Percentiles rank a stretch among this genome's conserved stretches.
Conservation (phyloP, 768 basidiomycete genomes). For the Rhizopogon roseolus region DNA sequence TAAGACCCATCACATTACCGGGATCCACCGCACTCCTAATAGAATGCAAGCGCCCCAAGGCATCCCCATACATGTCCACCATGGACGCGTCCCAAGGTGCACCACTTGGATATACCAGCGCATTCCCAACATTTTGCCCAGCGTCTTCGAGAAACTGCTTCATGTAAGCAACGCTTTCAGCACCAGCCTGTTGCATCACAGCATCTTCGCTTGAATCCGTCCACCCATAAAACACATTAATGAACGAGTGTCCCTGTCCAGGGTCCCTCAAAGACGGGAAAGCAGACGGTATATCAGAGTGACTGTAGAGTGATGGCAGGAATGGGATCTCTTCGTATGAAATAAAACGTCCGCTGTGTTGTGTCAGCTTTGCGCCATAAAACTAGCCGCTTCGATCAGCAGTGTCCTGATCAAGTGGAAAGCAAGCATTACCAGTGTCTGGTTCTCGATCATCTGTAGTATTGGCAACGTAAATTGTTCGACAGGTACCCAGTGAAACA, state of each 20-base stretch:
- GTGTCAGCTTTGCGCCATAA: conserved; percentile 4
- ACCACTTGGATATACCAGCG: conserved; percentile 56
- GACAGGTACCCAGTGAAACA: neutral
- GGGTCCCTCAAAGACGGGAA: conserved; percentile 36
- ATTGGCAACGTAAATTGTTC: neutral
- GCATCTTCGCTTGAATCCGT: conserved; percentile 27
- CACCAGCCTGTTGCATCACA: conserved; percentile 36
- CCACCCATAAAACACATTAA: conserved; percentile 49
- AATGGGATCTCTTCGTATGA: conserved; percentile 42
- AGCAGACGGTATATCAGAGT: conserved; percentile 35
- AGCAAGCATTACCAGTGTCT: neutral
- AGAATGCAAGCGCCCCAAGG: conserved; percentile 34
- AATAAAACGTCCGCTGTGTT: neutral
- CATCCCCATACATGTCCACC: conserved; percentile 45
- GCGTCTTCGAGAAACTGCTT: conserved; percentile 29
- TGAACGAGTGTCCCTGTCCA: conserved; percentile 34
- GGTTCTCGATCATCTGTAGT: neutral
- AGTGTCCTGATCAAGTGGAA: neutral
- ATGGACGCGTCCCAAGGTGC: conserved; percentile 50
- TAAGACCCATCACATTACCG: conserved; percentile 55
- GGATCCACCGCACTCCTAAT: conserved; percentile 52
- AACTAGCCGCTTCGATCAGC: conserved; percentile 1
- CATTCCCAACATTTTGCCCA: conserved; percentile 35
- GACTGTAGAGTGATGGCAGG: conserved; percentile 36
- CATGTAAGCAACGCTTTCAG: conserved; percentile 36